phyloP scores from a whole-genome alignment of 805 yeast genomes.

The Pichia eremophila region DNA sequence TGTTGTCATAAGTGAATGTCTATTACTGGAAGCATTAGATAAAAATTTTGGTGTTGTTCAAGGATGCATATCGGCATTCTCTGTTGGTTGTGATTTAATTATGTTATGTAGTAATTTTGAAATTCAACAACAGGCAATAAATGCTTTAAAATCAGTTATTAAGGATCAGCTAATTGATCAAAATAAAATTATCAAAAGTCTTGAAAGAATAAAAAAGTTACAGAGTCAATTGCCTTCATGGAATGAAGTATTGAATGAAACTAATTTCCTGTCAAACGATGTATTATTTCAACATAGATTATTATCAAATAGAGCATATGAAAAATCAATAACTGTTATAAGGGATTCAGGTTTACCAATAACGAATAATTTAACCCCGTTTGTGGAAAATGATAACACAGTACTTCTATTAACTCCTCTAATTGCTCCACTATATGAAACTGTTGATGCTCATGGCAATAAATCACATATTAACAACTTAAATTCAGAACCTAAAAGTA shows the following conservation, averaged over 20 bases:
- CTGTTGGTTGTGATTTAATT: constrained; percentile 57
- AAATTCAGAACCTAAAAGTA: neutral
- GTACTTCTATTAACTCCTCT: constrained; percentile 27
- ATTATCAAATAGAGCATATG: constrained; percentile 38
- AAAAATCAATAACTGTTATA: constrained; percentile 41
- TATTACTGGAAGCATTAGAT: constrained; percentile 54
- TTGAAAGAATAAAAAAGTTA: constrained; percentile 34
- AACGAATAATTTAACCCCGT: constrained; percentile 28
- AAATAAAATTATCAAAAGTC: constrained; percentile 30
- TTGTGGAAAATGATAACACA: constrained; percentile 16
- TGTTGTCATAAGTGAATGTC: constrained; percentile 48
- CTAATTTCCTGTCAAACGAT: constrained; percentile 23
- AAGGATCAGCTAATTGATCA: constrained; percentile 33
- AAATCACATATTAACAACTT: constrained; percentile 6
- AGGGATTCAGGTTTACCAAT: constrained; percentile 48
- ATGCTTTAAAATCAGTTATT: constrained; percentile 25
- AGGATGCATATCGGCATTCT: constrained; percentile 52
- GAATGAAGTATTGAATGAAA: constrained; percentile 29
- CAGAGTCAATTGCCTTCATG: constrained; percentile 37
- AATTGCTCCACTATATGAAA: constrained; percentile 24
- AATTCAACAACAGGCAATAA: constrained; percentile 48
- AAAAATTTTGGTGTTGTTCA: constrained; percentile 60
- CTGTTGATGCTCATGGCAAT: constrained; percentile 4
- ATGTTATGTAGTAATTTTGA: constrained; percentile 50
- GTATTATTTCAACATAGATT: constrained; percentile 34